Evolutionary conservation across 2,329 filamentous ascomycete species (phyloP).

Genomic region (Hypomyces rosellus): DNA sequence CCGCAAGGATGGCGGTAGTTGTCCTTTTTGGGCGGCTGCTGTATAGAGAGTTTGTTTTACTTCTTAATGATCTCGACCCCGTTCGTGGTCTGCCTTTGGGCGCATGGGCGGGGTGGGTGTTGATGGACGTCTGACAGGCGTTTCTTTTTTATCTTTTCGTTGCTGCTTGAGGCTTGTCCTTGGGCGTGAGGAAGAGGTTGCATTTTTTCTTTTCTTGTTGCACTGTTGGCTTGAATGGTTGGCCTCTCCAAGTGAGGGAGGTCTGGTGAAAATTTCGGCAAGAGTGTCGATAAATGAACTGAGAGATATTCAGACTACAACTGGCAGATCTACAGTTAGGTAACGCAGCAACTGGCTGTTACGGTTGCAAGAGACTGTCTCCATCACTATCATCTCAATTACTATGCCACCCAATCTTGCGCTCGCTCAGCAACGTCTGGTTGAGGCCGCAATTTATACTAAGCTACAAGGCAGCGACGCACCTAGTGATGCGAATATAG

Average conservation of each 20-base stretch:
- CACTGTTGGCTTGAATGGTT: no score
- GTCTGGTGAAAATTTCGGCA: not conserved
- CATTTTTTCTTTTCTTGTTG: not conserved
- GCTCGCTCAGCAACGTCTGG: no score
- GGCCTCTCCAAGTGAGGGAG: no score
- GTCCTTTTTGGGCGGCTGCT: constrained; percentile 30
- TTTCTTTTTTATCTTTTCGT: constrained; percentile 50
- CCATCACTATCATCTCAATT: no score
- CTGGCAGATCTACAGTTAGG: no score
- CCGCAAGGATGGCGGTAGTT: constrained; percentile 54
- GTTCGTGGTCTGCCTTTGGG: constrained; percentile 66
- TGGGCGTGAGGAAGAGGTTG: constrained; percentile 46
- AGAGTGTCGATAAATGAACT: not conserved
- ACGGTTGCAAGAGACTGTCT: no score
- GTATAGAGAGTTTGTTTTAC: constrained; percentile 68
- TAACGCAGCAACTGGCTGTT: no score
- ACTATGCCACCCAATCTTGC: no score
- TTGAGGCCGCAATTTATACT: no score
- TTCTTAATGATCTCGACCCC: constrained; percentile 85
- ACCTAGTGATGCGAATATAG: no score
- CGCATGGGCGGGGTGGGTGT: constrained; percentile 71
- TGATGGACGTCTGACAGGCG: constrained; percentile 85
- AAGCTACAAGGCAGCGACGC: no score
- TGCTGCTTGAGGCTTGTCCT: constrained; percentile 41
- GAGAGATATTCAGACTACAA: not conserved